Base-by-base conservation (phyloP, 192 early-diverging fungal genomes). In the Phlyctochytrium bullatum region DNA sequence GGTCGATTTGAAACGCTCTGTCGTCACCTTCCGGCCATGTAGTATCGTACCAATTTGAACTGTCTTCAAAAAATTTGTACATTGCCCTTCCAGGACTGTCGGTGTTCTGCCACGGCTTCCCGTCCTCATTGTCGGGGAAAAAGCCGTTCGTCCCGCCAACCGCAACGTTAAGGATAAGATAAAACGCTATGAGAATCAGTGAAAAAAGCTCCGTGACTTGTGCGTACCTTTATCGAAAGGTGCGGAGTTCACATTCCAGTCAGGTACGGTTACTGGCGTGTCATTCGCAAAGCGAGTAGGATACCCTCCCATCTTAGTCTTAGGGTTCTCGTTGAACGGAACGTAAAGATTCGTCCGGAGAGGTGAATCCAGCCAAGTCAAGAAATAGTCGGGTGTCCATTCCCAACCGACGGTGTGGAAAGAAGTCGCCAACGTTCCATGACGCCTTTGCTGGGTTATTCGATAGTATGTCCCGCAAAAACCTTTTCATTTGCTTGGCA, bases 141-240 rank as follows among this genome's bases (percentile, higher is more conserved):
- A 80, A 88, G 6, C 76, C 82, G 47, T 76, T 73, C 2, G 80
- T 79, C 16, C 88, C 88, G 33, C 82, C 86, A 0, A 88, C 83
- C 17, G 84, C 82, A 6, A 86, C 76, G 60, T 86, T 84, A 66
- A 89, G 66, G 33, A 88, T 83, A 67, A 86, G 52, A 36, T 64
- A 65, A 53, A 66, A 61, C 36, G 58, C 62, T 76, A 65, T 75
- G 6, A 28, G 25, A n/a, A n/a, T n/a, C n/a, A n/a, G n/a, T n/a
- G n/a, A n/a, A n/a, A n/a, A n/a, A 57, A 57, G 27, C 27, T 25
- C 10, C 6, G 79, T 73, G 34, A 86, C 29, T 53, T 77, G 80
- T 35, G 83, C 82, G 33, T 80, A 68, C 32, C 76, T 69, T 89
- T 78, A 66, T 89, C 88, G 62, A 89, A 89, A 4, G 87, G 87